Base-by-base conservation (phyloP, 2,329 filamentous ascomycete genomes). In the Diaporthe vexans region DNA sequence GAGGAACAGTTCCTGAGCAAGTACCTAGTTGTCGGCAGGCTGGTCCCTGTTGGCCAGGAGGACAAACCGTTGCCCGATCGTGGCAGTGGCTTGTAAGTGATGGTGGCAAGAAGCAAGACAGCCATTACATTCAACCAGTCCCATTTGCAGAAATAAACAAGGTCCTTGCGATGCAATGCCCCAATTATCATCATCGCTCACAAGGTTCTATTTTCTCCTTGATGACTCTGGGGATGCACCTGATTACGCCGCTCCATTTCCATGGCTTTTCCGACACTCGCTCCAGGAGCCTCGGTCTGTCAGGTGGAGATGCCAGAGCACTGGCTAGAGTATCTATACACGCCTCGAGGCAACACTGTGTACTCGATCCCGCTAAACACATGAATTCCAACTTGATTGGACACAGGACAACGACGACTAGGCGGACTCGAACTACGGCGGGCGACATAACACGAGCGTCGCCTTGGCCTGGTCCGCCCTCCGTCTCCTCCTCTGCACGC, bases 1-100 rank as follows among this genome's bases (percentile, higher is more conserved):
- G 95, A 98, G 86, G 95, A 97, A 86, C 89, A 95, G 77, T 99
- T 99, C 83, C 85, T 89, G 76, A 94, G 96, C 84, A 98, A 99
- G 88, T 99, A 99, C 84, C 86, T 98, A 33, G 91, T 98, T n/a
- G 95, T 99, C 19, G 97, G 97, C 26, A 93, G 91, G 84, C 84
- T 99, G 80, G 94, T 98, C 33, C 84, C 89, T 1, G 85, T 83
- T 33, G 84, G 79, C n/a, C 85, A 89, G 29, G 81, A 83, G 75
- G 78, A 76, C 17, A 79, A 81, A 73, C 77, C 73, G 46, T 46
- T 73, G 33, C 58, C 56, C 13, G 40, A 37, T 19, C 40, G 61
- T 15, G 29, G 11, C 61, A 15, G 35, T 35, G 43, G 17, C 61
- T 46, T 21, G 15, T 51, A n/a, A 52, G 6, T n/a, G 21, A 37